phyloP scores from a whole-genome alignment of 192 early-diverging fungal species.

The Linderina pennispora region DNA sequence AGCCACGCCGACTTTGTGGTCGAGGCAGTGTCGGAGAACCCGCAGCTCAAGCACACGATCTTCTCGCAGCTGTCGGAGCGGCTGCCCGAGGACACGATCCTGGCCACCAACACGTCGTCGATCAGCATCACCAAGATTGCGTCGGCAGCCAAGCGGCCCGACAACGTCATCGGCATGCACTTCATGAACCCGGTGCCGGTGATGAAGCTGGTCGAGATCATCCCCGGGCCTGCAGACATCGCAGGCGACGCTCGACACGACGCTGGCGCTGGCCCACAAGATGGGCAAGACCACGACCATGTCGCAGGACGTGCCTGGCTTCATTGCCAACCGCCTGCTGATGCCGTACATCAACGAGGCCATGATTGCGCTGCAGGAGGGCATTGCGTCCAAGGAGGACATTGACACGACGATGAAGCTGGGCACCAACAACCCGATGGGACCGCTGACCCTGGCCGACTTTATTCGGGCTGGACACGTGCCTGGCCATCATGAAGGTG shows the following conservation, averaged over 20 bases:
- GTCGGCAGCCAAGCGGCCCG: constrained; percentile 62
- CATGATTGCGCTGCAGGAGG: constrained; percentile 75
- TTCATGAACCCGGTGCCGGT: constrained; percentile 99
- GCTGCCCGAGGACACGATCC: constrained; percentile 64
- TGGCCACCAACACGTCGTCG: constrained; percentile 95
- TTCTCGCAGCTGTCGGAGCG: constrained; percentile 70
- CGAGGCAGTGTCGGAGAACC: constrained; percentile 89
- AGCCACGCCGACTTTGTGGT: constrained; percentile 77
- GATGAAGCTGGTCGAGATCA: constrained; percentile 96
- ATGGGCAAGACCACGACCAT: constrained; percentile 96
- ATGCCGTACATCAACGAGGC: constrained; percentile 99
- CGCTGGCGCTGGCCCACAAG: constrained; percentile 64
- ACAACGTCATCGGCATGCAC: constrained; percentile 93
- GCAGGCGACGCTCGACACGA: constrained; percentile 59
- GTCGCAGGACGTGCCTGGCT: constrained; percentile 87
- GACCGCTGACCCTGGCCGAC: constrained; percentile 92
- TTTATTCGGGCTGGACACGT: constrained; percentile 98
- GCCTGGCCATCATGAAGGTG: constrained; percentile 95
- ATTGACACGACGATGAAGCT: constrained; percentile 99
- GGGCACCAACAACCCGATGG: constrained; percentile 97
- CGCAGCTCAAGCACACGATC: constrained; percentile 72
- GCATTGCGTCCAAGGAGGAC: constrained; percentile 84
- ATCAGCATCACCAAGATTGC: constrained; percentile 98
- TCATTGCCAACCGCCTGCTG: constrained; percentile 93
- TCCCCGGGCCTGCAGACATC: constrained; percentile 86